These are phyloP conservation scores for Paxillus ammoniavirescens DNA, from an alignment of 768 basidiomycete species.

Conservation along the genomic window DNA sequence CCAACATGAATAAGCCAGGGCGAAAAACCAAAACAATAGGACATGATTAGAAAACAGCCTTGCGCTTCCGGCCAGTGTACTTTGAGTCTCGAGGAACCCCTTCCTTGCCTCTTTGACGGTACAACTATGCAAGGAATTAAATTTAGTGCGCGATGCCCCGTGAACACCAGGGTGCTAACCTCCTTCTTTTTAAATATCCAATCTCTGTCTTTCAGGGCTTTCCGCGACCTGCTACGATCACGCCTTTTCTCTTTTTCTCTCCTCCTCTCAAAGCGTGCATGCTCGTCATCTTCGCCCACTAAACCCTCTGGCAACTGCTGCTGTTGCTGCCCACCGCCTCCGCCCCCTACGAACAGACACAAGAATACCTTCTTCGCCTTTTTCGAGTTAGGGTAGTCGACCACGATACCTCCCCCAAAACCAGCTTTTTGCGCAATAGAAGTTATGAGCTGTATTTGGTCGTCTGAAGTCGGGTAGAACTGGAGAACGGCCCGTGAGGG, in stretches of 20 bases:
- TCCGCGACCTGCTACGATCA: constrained; percentile 66
- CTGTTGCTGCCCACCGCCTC: constrained; percentile 45
- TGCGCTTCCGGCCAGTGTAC: constrained; percentile 90
- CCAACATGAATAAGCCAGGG: neutral
- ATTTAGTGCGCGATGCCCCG: constrained; percentile 2
- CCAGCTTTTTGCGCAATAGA: constrained; percentile 91
- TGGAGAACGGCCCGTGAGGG: constrained; percentile 86
- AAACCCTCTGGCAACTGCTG: constrained; percentile 77
- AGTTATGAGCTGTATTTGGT: constrained; percentile 95
- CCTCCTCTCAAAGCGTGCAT: constrained; percentile 73
- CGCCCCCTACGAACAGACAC: constrained; percentile 87
- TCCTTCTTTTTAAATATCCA: constrained; percentile 99
- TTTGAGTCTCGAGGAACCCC: constrained; percentile 83
- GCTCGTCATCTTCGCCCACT: constrained; percentile 62
- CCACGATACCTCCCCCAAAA: constrained; percentile 93
- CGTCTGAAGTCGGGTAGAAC: constrained; percentile 96
- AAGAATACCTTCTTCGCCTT: constrained; percentile 95
- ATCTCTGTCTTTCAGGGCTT: constrained; percentile 70
- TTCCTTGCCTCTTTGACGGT: constrained; percentile 82
- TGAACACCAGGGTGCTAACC: constrained; percentile 41
- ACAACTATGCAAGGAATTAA: constrained; percentile 47
- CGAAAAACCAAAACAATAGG: constrained; percentile 10
- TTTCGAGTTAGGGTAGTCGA: constrained; percentile 96
- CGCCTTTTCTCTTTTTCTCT: constrained; percentile 63
- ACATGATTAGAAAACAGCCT: constrained; percentile 62